Base-by-base conservation (phyloP, 2,329 filamentous ascomycete species). In the Bipolaris cookei region DNA sequence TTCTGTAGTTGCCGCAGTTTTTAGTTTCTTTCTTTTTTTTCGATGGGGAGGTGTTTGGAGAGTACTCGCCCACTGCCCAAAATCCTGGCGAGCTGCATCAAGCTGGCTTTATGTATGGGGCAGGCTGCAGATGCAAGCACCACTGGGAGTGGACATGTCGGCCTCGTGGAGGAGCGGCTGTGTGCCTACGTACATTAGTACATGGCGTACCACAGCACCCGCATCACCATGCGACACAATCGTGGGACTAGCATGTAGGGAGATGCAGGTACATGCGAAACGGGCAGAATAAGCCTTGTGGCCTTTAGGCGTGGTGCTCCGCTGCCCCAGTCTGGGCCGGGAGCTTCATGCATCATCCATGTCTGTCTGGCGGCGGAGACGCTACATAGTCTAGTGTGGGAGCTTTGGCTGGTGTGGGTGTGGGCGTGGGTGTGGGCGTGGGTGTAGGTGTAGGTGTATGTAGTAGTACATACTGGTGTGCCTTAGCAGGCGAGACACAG, bases 321-420 rank as follows among this genome's bases (percentile, higher is more conserved):
- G 58, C 39, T 57, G 59, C 44, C 18, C 37, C 38, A 58, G 53
- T 49, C 51, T 58, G 52, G 64, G 44, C 55, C 61, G 57, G 59
- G 55, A 56, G 55, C 25, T 49, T 60, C 48, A 62, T 56, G 59
- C 58, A 63, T 66, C 50, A 58, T 51, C 59, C 51, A 60, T 62
- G 56, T 57, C 48, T 42, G 34, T 13, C 32, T 49, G 38, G 51
- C 51, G 45, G 55, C 47, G 55, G 51, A 57, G 48, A 44, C 51
- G 42, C 56, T 53, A 54, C 53, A 38, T 43, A 21, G 20, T 18
- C n/a, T 28, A 13, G 10, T 18, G 3, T 18, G 30, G 34, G 48
- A 32, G 41, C 23, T 41, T 39, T 23, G 25, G 37, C 8, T 34
- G 41, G 47, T 20, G 16, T 30, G 32, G 18, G 11, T 39, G 34